A percentile compares a stretch with the other conserved stretches of the same genome.
These are phyloP conservation scores for Mortierella sp. DNA, from an alignment of 371 early-diverging fungal species.

Conservation along the genomic window DNA sequence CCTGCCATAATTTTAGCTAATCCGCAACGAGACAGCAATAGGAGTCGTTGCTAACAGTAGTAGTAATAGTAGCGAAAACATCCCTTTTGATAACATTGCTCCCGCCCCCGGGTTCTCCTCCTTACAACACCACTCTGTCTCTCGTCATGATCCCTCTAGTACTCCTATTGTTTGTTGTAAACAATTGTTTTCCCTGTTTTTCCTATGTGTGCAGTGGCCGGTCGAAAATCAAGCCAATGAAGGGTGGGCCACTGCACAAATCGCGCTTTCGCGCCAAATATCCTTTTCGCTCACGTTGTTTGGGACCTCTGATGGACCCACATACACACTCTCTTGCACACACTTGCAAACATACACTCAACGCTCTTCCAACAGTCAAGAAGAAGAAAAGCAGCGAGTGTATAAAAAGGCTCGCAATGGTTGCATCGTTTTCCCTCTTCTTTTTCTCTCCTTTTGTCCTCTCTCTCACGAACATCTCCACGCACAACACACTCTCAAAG, in stretches of 20 bases:
- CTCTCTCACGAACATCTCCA: not conserved
- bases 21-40: not conserved
- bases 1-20: not conserved
- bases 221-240: not conserved
- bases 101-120: not conserved
- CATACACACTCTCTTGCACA: not conserved
- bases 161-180: not conserved
- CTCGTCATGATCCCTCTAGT: not conserved
- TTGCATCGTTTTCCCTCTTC: not conserved
- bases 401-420: not conserved
- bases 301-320: not conserved
- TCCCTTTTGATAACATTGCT: not conserved
- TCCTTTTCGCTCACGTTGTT: conserved; percentile 10
- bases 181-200: not conserved
- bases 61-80: conserved; percentile 1
- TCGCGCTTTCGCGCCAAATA: conserved; percentile 3
- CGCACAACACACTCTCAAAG: not conserved
- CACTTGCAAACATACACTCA: not conserved
- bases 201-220: not conserved
- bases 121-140: not conserved
- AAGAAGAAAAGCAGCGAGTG: not conserved
- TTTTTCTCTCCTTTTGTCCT: not conserved
- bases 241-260: not conserved
- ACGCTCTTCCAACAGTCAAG: not conserved
- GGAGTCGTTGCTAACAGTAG: no score